Evolutionary conservation across 106 monocot genomes (phyloP), one percentile per base, ranked within the genome.

Genomic region (Narthecium ossifragum): DNA sequence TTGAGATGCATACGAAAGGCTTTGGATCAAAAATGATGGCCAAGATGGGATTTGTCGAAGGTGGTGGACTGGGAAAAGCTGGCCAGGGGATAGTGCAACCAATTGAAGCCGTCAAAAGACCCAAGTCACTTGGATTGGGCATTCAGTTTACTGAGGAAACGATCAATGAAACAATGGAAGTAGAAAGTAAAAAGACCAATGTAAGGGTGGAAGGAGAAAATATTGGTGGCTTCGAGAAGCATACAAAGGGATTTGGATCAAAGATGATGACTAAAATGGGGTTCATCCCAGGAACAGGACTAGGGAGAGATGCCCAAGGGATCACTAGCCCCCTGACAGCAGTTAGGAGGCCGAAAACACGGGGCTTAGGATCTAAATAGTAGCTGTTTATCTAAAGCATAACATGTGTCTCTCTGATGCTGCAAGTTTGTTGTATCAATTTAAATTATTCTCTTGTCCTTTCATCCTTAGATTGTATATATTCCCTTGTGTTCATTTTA

Each of bases 211-310:
- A 46, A 9, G 25, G 18, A 1, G 46, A 26, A 40, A 47, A 37
- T n/a, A 46, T 87, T 55, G 84, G 92, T 33, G 51, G 65, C 10
- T 93, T 93, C 58, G 93, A 93, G 69, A 81, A 69, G 62, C 90
- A 96, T 46, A 90, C 90, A 3, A 90, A 69, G 57, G 98, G 87
- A 4, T 99, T 91, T 63, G 98, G 98, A 31, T 99, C 91, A 4
- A 84, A 75, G 66, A 84, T 98, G 84, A 91, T 98, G 98, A 67
- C 55, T 13, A 91, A 77, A 39, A 94, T 94, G 94, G 89, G 94
- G 5, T 94, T 90, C 51, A 34, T 74, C 37, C 75, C 78, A 5
- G 87, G 87, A 9, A 69, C 50, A 2, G 94, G 94, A 2, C 59
- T 94, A 47, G 89, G 94, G 15, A 89, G 54, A 59, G 89, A 94